Base-by-base conservation (phyloP, 2,329 filamentous ascomycete species). In the Shiraia bambusicola region DNA sequence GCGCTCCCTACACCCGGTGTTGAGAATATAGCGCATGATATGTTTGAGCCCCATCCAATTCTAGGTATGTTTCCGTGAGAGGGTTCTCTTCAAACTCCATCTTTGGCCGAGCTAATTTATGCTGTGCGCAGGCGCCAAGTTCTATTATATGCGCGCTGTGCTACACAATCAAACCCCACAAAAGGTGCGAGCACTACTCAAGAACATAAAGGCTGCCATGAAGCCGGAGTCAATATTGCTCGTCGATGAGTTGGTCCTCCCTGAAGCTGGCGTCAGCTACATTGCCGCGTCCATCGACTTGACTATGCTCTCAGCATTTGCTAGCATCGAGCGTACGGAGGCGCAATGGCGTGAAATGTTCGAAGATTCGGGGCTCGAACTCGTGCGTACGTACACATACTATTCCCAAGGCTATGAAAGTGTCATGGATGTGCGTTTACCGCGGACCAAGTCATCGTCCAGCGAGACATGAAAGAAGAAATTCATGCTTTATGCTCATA, bases 221-320 rank as follows among this genome's bases (percentile, higher is more conserved):
- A 55, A 45, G 1, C 42, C 55, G 1, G 59, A 66, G 3, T 72
- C 70, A 0, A 51, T 56, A 9, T 59, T 76, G 15, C 46, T 76
- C 14, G 69, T 76, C 32, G 67, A 72, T 36, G 73, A 76, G 8
- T 37, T 70, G 16, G 67, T 74, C 3, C 34, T 76, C 10, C 69
- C 70, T 1, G 54, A 72, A 28, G 47, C 32, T 2, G 61, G 61
- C 4, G 65, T 58, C 2, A 53, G 61, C 16, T 69, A 56, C 53
- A 49, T 63, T 30, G 58, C 67, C 1, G 50, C 66, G 2, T 50
- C 56, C 11, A 36, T 66, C 6, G 72, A 75, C 44, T 19, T 75
- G 8, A 59, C 47, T 2, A 72, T 74, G 68, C 64, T 71, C 58
- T 22, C 60, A 2, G 41, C 49, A 1, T 49, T 71, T 8, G 69